Conservation (phyloP, 208 protist genomes). For the Hexamita inflata region DNA sequence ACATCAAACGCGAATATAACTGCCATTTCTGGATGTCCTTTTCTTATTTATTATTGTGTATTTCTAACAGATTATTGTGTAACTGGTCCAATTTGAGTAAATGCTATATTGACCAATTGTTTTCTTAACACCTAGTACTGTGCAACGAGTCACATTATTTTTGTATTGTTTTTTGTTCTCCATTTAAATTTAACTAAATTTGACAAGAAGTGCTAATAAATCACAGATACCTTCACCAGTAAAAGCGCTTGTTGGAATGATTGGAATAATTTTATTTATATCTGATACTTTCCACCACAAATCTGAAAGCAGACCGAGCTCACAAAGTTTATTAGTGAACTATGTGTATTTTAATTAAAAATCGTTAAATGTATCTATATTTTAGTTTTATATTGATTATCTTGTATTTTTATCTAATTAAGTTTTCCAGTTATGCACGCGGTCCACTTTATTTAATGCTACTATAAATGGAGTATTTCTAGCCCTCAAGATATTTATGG, state of each 20-base stretch:
- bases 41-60: slow-evolving; percentile 69
- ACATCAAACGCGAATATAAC: slow-evolving; percentile 97
- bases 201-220: slow-evolving; percentile 78
- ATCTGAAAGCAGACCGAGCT: slow-evolving; percentile 77
- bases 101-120: slow-evolving; percentile 64
- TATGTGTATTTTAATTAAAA: slow-evolving; percentile 64
- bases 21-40: slow-evolving; percentile 66
- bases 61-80: slow-evolving; percentile 83
- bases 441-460: slow-evolving; percentile 94
- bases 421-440: slow-evolving; percentile 50
- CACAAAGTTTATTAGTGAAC: slow-evolving; percentile 47
- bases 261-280: slow-evolving; percentile 65
- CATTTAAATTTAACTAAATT: slow-evolving; percentile 85
- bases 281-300: slow-evolving; percentile 91
- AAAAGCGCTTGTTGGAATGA: slow-evolving; percentile 91
- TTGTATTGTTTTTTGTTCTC: slow-evolving; percentile 70
- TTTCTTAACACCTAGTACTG: slow-evolving; percentile 96
- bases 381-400: slow-evolving; percentile 49
- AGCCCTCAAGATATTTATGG: slow-evolving; percentile 76
- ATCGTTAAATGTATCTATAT: slow-evolving; percentile 50
- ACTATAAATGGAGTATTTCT: slow-evolving; percentile 94
- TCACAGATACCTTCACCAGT: slow-evolving; percentile 97
- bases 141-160: slow-evolving; percentile 61
- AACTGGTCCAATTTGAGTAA: slow-evolving; percentile 87
- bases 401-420: background rate